Evolutionary conservation across 2,329 filamentous ascomycete species (phyloP), one percentile per base, ranked within the genome.

Genomic region (Sphaerulina vaccinii): DNA sequence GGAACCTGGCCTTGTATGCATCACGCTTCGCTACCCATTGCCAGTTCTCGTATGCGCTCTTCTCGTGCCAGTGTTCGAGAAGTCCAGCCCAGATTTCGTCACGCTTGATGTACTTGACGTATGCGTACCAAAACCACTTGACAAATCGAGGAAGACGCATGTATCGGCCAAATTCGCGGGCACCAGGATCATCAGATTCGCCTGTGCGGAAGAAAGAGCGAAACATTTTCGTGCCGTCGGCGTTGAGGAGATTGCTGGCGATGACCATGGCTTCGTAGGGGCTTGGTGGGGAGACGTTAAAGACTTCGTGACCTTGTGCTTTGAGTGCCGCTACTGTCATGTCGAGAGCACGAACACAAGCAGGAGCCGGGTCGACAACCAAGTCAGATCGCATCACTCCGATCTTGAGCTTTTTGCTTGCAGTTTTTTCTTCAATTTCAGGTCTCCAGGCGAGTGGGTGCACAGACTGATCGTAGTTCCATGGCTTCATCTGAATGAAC

Each of bases 51-150:
- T 80, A 82, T 1, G 86, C 85, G 9, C 79, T 83, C 72, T 91
- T 90, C 48, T 82, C 79, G 46, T 83, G 79, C 81, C 88, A 95
- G 62, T 85, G 77, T 37, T 79, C 78, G 40, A 96, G 73, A 5
- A 96, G 71, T 0, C 83, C 85, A 0, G 90, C 90, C 87, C 90
- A 95, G 42, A 91, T 71, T 1, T 75, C 69, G 67, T 96, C 90
- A 9, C 83, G 74, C 48, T 84, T 82, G 56, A 96, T 75, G 68
- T 96, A 95, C 64, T 86, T 86, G n/a, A 93, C 85, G 80, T 87
- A 96, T 5, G 90, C 80, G 68, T 90, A 93, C 74, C 95, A 89
- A n/a, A 93, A 64, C 68, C 87, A 95, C 68, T 90, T 89, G 60
- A 95, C 65, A 3, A 86, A 82, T 5, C 83, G 75, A 11, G 89